These are phyloP conservation scores for Aschersonia sp. DNA, from an alignment of 2,329 filamentous ascomycete species.

Conservation along the genomic window DNA sequence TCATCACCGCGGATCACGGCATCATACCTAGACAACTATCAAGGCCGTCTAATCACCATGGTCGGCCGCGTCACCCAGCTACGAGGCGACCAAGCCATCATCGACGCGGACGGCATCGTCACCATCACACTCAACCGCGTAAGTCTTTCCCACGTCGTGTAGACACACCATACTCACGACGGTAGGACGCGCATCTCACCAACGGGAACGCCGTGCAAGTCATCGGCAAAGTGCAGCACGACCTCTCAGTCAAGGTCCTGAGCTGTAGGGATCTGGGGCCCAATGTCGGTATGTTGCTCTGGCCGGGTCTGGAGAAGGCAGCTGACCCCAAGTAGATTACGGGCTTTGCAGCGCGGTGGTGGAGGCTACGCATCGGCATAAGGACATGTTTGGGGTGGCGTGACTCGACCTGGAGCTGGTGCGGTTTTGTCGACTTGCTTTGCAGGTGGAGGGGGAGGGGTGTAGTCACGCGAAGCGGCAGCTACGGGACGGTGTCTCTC, in stretches of 20 bases:
- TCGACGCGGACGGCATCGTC: slow-evolving; percentile 69
- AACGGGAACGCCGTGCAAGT: slow-evolving; percentile 60
- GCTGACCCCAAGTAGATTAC: slow-evolving; percentile 43
- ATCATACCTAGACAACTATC: slow-evolving; percentile 63
- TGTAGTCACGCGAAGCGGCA: no score
- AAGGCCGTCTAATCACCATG: slow-evolving; percentile 63
- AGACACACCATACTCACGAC: no score
- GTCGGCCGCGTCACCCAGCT: slow-evolving; percentile 76
- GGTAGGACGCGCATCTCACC: slow-evolving; percentile 55
- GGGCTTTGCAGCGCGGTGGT: slow-evolving; percentile 65
- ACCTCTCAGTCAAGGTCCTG: slow-evolving; percentile 58
- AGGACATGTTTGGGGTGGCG: slow-evolving; percentile 48
- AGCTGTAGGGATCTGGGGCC: slow-evolving; percentile 55
- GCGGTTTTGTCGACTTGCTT: no score
- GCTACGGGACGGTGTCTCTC: no score
- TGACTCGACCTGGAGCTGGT: not conserved
- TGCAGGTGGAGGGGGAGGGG: no score
- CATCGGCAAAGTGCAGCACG: slow-evolving; percentile 66
- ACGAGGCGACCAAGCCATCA: slow-evolving; percentile 62
- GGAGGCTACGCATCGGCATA: slow-evolving; percentile 70
- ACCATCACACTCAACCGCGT: slow-evolving; percentile 63
- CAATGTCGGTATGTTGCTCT: slow-evolving; percentile 45
- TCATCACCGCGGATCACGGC: slow-evolving; percentile 72
- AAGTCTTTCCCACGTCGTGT: slow-evolving; percentile 11
- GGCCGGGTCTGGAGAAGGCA: not conserved